Evolutionary conservation across 2,329 filamentous ascomycete genomes (phyloP), one percentile per base, ranked within the genome.

Genomic region (Botrytis medusae): DNA sequence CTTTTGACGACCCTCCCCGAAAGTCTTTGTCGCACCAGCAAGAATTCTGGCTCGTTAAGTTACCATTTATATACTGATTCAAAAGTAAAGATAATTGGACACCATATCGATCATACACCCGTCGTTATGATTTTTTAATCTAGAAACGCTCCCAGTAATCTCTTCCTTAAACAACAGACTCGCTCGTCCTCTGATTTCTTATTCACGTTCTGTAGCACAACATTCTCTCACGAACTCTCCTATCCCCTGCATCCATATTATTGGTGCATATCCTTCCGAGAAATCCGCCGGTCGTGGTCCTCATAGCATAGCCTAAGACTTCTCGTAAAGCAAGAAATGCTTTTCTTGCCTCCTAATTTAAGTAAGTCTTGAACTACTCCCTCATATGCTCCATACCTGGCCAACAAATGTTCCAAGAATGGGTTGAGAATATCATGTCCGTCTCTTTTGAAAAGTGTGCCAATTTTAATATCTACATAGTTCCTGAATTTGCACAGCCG

Each of bases 271-370:
- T 37, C 4, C 34, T 37, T 37, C 34, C 34, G 34, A 37, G 34
- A 5, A 37, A 37, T 37, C 34, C 34, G 8, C 4, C 34, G 1
- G 34, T 37, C 4, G 34, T 37, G 6, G 6, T 37, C 22, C 4
- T 51, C 25, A 14, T 12, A n/a, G 25, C 2, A 0, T 14, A n/a
- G 0, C 5, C 0, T n/a, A 6, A 5, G 25, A n/a, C 4, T 14
- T n/a, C 48, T 51, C 12, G 48, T 5, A 2, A 51, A n/a, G 4
- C 10, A 4, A 51, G 4, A 1, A 12, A 51, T 48, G 8, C 25
- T 25, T n/a, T 51, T 14, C 48, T 14, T 14, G 6, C 22, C 22
- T 48, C 10, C 48, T 14, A n/a, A 51, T 6, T n/a, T 14, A 51
- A 51, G 25, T 0, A 51, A 51, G 48, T 51, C 48, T 51, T 7